Base-by-base conservation (phyloP, 768 basidiomycete species). In the Boletus sensibilis region DNA sequence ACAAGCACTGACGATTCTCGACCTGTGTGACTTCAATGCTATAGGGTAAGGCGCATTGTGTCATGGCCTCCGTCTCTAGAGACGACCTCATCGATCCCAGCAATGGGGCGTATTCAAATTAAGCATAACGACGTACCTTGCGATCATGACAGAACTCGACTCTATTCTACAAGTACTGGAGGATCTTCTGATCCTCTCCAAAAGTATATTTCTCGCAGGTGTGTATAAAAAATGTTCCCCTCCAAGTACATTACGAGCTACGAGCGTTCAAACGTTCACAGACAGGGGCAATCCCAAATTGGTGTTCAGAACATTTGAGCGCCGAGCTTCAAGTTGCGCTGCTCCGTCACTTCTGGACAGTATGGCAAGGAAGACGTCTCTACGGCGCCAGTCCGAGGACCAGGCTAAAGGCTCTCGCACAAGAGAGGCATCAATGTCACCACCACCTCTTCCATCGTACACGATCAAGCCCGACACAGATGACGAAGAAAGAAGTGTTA, bases 351-450 rank as follows among this genome's bases (percentile, higher is more conserved):
- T 13, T 14, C 11, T 23, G 13, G 16, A 39, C 27, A 18, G 31
- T 7, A 64, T 65, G 63, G 29, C 39, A 14, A 57, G n/a, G 21
- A 44, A 61, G 29, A 35, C 25, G 3, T 20, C 46, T 48, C 23
- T 53, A 14, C 45, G 4, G 18, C 14, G 14, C 10, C 53, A 33
- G 20, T 35, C 49, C 14, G 27, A 53, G 20, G 40, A 18, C 18
- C 44, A 11, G 7, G 31, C 44, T 6, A 34, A 44, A 29, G 37
- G 42, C 21, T 48, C 29, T 51, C 45, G 18, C 27, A 23, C 29
- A 31, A n/a, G 50, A 57, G 23, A 52, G 27, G 29, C 6, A n/a
- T 40, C 50, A 4, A 31, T 42, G 20, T 42, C 57, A 25, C 31
- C 25, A 16, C 7, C 52, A 4, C 16, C 38, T 35, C 25, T 34